Evolutionary conservation across 805 yeast species (phyloP), one percentile per base, ranked within the genome.

Genomic region (Myxozyma nipponensis): DNA sequence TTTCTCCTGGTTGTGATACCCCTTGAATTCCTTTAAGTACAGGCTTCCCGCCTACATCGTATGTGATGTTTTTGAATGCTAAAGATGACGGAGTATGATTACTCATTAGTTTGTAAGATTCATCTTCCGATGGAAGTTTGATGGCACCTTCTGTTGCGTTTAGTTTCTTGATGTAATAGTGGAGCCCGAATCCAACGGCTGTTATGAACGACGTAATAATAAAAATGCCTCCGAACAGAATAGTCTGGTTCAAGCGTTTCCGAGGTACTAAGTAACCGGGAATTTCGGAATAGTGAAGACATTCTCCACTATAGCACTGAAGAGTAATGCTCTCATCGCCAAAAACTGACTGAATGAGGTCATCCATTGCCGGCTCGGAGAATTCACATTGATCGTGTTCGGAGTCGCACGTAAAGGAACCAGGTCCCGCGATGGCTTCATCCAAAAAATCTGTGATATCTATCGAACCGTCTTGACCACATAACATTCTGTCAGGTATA

Each of bases 311-410:
- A 6, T 72, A 69, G 69, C 98, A 93, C 40, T 77, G 74, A 48
- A 93, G 72, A 1, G 90, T 83, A 63, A 93, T 93, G 59, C 81
- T 77, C 1, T 91, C 86, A 65, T 93, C 98, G n/a, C 98, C 98
- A 70, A 93, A 93, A 2, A 93, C 95, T 5, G 87, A 81, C 51
- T 81, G 75, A 50, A 93, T 93, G 62, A 93, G 75, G 58, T 86
- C 95, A 69, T 93, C 86, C 97, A 93, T 91, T 47, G 93, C 83
- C 40, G 98, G 98, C 65, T 93, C 98, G 2, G 91, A 83, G 63
- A 93, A 93, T 42, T 74, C 74, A 70, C 98, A 93, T 41, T 73
- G 69, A 38, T 74, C 78, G 15, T 76, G 66, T 4, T 69, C 66
- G 21, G 86, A 66, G 65, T 88, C 86, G 70, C 98, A 93, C 2